phyloP scores from a whole-genome alignment of 192 early-diverging fungal genomes.

The Backusella mclennaniae region DNA sequence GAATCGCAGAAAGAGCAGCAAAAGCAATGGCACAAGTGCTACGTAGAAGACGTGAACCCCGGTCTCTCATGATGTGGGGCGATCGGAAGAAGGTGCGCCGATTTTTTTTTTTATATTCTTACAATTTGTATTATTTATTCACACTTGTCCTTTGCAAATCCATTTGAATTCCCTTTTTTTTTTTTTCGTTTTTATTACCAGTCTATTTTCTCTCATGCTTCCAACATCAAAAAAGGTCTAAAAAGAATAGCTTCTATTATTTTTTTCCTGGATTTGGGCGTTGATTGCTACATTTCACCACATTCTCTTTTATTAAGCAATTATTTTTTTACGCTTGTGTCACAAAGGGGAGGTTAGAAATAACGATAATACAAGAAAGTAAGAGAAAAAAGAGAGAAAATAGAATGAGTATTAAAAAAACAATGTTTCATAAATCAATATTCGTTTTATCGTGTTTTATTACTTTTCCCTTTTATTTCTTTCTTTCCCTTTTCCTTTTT shows the following conservation, averaged over 20 bases:
- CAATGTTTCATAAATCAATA: constrained; percentile 11
- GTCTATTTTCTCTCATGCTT: background rate
- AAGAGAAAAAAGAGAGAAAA: constrained; percentile 3
- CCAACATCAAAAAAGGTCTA: background rate
- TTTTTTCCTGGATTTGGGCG: background rate
- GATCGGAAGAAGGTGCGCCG: constrained; percentile 25
- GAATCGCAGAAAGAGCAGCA: constrained; percentile 16
- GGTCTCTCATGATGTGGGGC: constrained; percentile 22
- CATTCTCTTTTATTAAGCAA: background rate
- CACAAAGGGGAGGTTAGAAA: constrained; percentile 5
- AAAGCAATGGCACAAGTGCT: constrained; percentile 19
- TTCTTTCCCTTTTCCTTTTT: background rate
- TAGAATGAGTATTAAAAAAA: constrained; percentile 2
- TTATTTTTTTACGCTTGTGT: background rate
- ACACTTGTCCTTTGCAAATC: background rate
- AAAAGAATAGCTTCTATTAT: background rate
- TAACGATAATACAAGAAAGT: constrained; percentile 7
- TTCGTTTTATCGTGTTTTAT: constrained; percentile 8
- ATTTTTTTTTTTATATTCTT: constrained; percentile 6
- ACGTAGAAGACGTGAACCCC: constrained; percentile 21
- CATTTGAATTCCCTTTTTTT: background rate
- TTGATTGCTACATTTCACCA: background rate
- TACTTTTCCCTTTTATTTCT: background rate
- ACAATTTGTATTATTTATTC: constrained; percentile 1
- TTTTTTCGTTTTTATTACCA: constrained; percentile 1